These are phyloP conservation scores for Fusarium xyrophilum DNA, from an alignment of 2,329 filamentous ascomycete genomes.

Conservation along the genomic window DNA sequence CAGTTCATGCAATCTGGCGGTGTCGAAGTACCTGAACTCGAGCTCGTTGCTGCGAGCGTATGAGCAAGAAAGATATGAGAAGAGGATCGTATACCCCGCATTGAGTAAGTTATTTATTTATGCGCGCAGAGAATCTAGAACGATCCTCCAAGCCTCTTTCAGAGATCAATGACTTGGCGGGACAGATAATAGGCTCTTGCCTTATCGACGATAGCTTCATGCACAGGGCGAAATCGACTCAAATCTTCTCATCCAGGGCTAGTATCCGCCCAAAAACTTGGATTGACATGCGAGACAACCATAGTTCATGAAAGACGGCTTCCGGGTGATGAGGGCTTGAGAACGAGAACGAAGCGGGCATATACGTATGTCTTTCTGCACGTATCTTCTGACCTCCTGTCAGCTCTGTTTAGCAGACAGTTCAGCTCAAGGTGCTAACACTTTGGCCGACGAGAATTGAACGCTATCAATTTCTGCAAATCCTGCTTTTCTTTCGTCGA, in stretches of 20 bases:
- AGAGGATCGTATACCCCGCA: neutral
- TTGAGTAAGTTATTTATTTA: neutral
- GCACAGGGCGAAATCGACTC: neutral
- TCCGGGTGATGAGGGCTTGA: neutral
- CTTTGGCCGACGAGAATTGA: neutral
- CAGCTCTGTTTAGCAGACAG: neutral
- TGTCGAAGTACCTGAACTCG: neutral
- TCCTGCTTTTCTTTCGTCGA: accelerated
- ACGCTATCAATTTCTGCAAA: accelerated
- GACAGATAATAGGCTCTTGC: neutral
- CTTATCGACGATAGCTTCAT: neutral
- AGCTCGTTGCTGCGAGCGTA: neutral
- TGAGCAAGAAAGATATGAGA: neutral
- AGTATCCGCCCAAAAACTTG: accelerated
- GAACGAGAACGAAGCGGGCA: neutral
- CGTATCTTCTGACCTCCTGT: neutral
- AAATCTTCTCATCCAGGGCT: neutral
- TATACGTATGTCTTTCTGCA: neutral
- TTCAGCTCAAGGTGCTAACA: neutral
- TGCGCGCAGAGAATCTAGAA: neutral
- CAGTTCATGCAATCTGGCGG: neutral
- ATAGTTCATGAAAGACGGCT: accelerated
- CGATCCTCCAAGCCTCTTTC: neutral
- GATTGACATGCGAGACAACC: neutral
- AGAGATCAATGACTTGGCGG: neutral